phyloP scores from a whole-genome alignment of 495 filamentous ascomycete species.

The Tuber borchii region DNA sequence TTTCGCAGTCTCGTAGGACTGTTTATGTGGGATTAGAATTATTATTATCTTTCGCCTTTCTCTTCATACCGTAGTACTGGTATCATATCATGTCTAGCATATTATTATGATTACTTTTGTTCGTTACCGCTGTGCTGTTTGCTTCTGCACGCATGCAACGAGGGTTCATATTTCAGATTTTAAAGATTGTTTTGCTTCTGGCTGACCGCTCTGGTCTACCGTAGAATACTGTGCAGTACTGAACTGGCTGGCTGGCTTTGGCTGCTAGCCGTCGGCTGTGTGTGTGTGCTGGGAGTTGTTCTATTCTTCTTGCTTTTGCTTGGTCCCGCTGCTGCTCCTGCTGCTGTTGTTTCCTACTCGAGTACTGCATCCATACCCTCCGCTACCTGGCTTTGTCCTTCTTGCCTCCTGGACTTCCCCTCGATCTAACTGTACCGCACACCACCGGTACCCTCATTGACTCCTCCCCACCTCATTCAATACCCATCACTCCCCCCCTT shows the following conservation, averaged over 20 bases:
- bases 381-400: slow-evolving; percentile 13
- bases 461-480: neutral
- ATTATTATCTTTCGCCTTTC: neutral
- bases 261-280: slow-evolving; percentile 10
- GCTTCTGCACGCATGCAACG: neutral
- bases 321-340: neutral
- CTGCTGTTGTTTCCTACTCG: neutral
- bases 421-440: neutral
- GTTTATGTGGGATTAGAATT: neutral
- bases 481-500: slow-evolving; percentile 9
- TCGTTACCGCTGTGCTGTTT: slow-evolving; percentile 6
- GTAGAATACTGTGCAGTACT: neutral
- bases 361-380: neutral
- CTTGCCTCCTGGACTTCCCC: slow-evolving; percentile 9
- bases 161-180: slow-evolving; percentile 12
- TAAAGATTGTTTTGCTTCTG: neutral
- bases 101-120: neutral
- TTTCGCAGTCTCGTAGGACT: neutral
- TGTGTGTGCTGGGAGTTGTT: slow-evolving; percentile 13
- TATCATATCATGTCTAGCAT: neutral
- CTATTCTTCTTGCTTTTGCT: neutral
- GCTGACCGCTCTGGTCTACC: neutral
- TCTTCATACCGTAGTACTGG: neutral
- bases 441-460: neutral
- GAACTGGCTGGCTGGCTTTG: slow-evolving; percentile 9